These are phyloP conservation scores for Leishmania amazonensis DNA, from an alignment of 208 protist species.

Conservation along the genomic window DNA sequence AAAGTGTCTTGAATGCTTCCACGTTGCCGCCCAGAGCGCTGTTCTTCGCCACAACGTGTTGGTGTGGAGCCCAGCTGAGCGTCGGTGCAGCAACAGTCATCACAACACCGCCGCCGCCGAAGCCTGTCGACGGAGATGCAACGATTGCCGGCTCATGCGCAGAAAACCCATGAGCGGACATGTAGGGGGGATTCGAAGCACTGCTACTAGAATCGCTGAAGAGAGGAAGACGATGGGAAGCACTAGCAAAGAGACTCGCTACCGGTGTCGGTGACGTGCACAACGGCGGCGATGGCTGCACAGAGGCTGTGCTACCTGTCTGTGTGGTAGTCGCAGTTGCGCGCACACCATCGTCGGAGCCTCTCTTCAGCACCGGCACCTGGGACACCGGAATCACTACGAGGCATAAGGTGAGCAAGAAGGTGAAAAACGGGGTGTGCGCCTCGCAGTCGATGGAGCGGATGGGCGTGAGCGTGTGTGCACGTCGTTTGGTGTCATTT, in stretches of 20 bases:
- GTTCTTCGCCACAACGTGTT: constrained; percentile 23
- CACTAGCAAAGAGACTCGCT: not conserved
- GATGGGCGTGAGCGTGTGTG: not conserved
- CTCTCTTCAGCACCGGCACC: not conserved
- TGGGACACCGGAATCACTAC: not conserved
- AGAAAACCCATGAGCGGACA: not conserved
- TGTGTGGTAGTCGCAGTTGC: not conserved
- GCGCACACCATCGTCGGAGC: not conserved
- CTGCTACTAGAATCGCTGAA: not conserved
- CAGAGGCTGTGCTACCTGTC: not conserved
- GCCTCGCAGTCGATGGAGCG: not conserved
- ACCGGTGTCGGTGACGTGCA: not conserved
- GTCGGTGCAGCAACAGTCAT: not conserved
- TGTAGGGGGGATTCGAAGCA: not conserved
- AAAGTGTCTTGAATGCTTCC: constrained; percentile 38
- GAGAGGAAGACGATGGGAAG: not conserved
- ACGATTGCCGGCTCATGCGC: not conserved
- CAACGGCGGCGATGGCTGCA: not conserved
- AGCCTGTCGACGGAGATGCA: not conserved
- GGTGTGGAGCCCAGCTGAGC: not conserved
- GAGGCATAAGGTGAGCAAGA: not conserved
- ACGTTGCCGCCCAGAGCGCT: constrained; percentile 16
- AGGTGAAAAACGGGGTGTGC: not conserved
- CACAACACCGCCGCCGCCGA: too few species aligned
- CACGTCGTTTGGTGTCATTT: too few species aligned